Percentiles rank a stretch among this genome's conserved stretches.
phyloP scores from a whole-genome alignment of 371 early-diverging fungal species.

The Mucor plumbeus region DNA sequence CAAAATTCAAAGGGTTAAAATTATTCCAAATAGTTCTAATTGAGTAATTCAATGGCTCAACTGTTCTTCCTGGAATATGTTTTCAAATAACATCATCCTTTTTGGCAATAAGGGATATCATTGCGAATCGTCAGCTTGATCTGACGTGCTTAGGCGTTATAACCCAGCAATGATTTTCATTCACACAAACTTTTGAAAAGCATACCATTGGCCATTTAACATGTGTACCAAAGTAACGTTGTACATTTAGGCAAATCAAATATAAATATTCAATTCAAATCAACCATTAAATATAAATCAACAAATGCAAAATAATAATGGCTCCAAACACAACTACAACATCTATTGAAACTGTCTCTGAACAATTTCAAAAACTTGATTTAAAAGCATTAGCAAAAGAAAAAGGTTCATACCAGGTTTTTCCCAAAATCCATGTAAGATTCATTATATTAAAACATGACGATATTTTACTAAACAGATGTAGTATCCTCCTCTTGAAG shows the following conservation, averaged over 20 bases:
- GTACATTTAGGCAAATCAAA: not conserved
- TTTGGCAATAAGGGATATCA: not conserved
- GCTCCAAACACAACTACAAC: conserved; percentile 13
- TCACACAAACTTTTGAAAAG: not conserved
- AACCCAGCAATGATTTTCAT: not conserved
- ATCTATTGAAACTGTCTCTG: conserved; percentile 2
- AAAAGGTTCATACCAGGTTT: conserved; percentile 9
- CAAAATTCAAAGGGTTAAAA: no score
- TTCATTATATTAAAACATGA: not conserved
- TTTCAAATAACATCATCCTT: not conserved
- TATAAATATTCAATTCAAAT: not conserved
- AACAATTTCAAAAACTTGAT: conserved; percentile 19
- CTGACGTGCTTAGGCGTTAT: not conserved
- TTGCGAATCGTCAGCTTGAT: conserved; percentile 1
- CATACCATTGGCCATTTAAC: not conserved
- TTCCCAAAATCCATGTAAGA: conserved; percentile 17
- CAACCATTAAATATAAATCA: no score
- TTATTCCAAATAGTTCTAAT: no score
- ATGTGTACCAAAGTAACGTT: not conserved
- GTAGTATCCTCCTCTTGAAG: conserved; percentile 30
- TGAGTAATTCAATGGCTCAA: not conserved
- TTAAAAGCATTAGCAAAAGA: conserved; percentile 20
- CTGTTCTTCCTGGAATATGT: not conserved
- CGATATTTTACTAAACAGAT: no score
- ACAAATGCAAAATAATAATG: conserved; percentile 3